Percentiles rank a stretch among this genome's conserved stretches.
phyloP scores from a whole-genome alignment of 1,284 basidiomycete genomes.

The Exobasidium cylindrosporum region DNA sequence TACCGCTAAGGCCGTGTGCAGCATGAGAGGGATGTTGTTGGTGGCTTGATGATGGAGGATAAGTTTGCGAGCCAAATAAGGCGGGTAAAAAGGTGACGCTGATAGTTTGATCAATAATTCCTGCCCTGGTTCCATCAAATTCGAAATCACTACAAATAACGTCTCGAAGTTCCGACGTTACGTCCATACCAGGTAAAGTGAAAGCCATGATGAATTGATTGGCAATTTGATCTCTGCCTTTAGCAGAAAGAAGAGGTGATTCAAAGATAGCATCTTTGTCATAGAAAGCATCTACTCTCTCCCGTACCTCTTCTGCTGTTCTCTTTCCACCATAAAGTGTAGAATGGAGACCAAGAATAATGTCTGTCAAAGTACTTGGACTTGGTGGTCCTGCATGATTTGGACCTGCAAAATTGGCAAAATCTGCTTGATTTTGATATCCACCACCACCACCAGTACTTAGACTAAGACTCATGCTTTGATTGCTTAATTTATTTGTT shows the following conservation, averaged over 20 bases:
- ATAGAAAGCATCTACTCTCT: slow-evolving; percentile 51
- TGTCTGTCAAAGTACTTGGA: slow-evolving; percentile 53
- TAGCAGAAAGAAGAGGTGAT: slow-evolving; percentile 47
- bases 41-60: slow-evolving; percentile 5
- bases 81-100: slow-evolving; percentile 49
- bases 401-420: slow-evolving; percentile 16
- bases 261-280: slow-evolving; percentile 51
- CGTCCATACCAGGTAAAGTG: slow-evolving; percentile 50
- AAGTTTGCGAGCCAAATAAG: slow-evolving; percentile 30
- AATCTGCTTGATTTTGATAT: slow-evolving; percentile 2
- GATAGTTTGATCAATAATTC: slow-evolving; percentile 55
- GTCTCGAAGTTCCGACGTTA: slow-evolving; percentile 51
- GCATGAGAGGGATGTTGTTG: not conserved
- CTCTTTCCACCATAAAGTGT: slow-evolving; percentile 53
- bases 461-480: slow-evolving; percentile 25
- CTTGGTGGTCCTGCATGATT: slow-evolving; percentile 37
- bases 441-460: slow-evolving; percentile 11
- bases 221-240: slow-evolving; percentile 48
- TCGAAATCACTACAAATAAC: slow-evolving; percentile 55
- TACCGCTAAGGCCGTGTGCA: not conserved
- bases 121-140: slow-evolving; percentile 53
- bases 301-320: slow-evolving; percentile 43
- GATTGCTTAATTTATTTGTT: slow-evolving; percentile 7
- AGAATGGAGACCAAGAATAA: slow-evolving; percentile 49
- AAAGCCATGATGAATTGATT: slow-evolving; percentile 55